Conservation (phyloP, 805 yeast species). For the Myxozyma neotropica region DNA sequence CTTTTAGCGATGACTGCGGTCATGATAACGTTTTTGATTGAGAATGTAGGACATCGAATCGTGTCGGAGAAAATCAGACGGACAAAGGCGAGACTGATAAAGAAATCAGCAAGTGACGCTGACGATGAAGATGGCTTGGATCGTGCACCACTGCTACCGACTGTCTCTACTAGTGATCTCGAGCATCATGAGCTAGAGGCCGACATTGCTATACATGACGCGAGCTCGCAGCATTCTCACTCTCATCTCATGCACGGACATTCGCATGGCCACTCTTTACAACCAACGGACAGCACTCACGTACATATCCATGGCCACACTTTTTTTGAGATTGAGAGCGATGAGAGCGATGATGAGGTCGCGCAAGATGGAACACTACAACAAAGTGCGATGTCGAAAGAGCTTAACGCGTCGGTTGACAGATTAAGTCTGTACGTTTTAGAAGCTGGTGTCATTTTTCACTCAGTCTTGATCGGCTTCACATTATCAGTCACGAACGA, state of each 20-base stretch:
- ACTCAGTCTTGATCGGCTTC: slow-evolving; percentile 73
- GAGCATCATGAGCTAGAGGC: background rate
- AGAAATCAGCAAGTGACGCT: slow-evolving; percentile 1
- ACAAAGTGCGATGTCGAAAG: slow-evolving; percentile 5
- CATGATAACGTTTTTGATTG: slow-evolving; percentile 56
- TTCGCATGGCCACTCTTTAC: background rate
- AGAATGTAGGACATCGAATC: slow-evolving; percentile 46
- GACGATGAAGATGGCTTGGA: background rate
- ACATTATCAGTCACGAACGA: slow-evolving; percentile 66
- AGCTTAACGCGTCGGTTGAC: slow-evolving; percentile 19
- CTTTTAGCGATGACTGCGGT: slow-evolving; percentile 53
- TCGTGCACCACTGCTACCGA: background rate
- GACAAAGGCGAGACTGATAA: slow-evolving; percentile 3
- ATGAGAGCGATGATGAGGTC: slow-evolving; percentile 4
- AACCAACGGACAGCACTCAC: slow-evolving; percentile 1
- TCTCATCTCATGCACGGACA: background rate
- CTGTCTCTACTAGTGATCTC: background rate
- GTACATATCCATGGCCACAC: slow-evolving; percentile 14
- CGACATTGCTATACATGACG: background rate
- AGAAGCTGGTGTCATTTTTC: slow-evolving; percentile 77
- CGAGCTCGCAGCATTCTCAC: background rate
- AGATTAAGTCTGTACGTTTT: slow-evolving; percentile 41
- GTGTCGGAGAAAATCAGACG: slow-evolving; percentile 25
- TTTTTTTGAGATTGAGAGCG: slow-evolving; percentile 8
- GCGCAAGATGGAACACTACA: background rate